These are phyloP conservation scores for Starmerella gropengiesseri DNA, from an alignment of 805 yeast genomes.

Conservation along the genomic window DNA sequence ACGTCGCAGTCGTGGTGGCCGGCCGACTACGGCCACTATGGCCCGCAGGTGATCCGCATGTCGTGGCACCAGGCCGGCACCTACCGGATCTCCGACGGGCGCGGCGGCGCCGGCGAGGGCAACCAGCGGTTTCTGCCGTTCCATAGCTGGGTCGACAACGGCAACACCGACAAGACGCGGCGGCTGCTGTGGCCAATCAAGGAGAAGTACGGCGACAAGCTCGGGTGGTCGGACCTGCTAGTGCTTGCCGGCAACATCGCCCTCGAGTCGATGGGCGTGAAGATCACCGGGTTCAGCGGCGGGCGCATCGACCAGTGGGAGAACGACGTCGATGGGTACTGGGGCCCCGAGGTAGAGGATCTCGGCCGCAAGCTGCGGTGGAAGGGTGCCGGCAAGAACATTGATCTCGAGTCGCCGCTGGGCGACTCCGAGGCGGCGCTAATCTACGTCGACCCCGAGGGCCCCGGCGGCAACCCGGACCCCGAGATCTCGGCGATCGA, in stretches of 20 bases:
- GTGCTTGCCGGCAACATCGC: slow-evolving; percentile 21
- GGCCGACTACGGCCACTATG: slow-evolving; percentile 21
- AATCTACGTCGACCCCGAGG: slow-evolving; percentile 22
- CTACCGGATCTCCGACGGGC: slow-evolving; percentile 21
- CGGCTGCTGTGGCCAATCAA: slow-evolving; percentile 22
- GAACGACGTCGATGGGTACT: slow-evolving; percentile 16
- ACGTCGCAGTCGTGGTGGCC: slow-evolving; percentile 22
- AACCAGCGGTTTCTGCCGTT: slow-evolving; percentile 20
- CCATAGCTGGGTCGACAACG: slow-evolving; percentile 19
- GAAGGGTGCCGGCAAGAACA: slow-evolving; percentile 6
- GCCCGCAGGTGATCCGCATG: slow-evolving; percentile 20
- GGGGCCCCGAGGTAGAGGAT: slow-evolving; percentile 10
- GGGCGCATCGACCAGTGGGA: slow-evolving; percentile 20
- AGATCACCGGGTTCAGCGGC: slow-evolving; percentile 16
- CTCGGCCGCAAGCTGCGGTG: slow-evolving; percentile 18
- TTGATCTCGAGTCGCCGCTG: slow-evolving; percentile 17
- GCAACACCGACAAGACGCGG: slow-evolving; percentile 20
- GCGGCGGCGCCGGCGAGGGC: slow-evolving; percentile 21
- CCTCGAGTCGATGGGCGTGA: slow-evolving; percentile 20
- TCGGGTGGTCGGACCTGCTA: slow-evolving; percentile 20
- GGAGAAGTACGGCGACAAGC: slow-evolving; percentile 21
- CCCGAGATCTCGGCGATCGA: slow-evolving; percentile 18
- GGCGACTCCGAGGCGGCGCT: slow-evolving; percentile 15
- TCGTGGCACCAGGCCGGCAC: slow-evolving; percentile 22
- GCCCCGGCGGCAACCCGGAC: slow-evolving; percentile 18